phyloP scores from a whole-genome alignment of 164 flowering plant species.

The Cinnamomum chago region DNA sequence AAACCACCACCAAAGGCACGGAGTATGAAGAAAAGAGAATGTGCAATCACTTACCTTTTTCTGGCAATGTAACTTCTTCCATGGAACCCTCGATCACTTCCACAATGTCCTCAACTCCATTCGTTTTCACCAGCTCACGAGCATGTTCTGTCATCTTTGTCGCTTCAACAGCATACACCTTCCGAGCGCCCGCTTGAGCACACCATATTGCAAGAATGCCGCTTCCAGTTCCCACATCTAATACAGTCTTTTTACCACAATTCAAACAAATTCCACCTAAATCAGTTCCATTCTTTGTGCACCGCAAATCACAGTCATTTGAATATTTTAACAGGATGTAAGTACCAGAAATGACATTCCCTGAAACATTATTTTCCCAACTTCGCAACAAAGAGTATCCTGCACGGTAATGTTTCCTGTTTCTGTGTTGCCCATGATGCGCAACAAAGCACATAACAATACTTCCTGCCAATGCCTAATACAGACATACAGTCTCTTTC shows the following conservation, averaged over 20 bases:
- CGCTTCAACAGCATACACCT: slow-evolving; percentile 98
- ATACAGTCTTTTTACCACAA: slow-evolving; percentile 51
- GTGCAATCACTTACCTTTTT: slow-evolving; percentile 56
- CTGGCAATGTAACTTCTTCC: slow-evolving; percentile 82
- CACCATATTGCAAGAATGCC: slow-evolving; percentile 99
- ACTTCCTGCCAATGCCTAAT: too few relatives aligned
- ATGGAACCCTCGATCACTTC: slow-evolving; percentile 94
- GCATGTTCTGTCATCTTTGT: slow-evolving; percentile 95
- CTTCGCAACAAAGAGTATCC: not conserved
- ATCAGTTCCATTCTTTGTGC: slow-evolving; percentile 14
- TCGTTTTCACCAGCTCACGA: slow-evolving; percentile 69
- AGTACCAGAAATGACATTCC: not conserved
- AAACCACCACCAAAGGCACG: not conserved
- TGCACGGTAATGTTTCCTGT: not conserved
- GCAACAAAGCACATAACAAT: too few relatives aligned
- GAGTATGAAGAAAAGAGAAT: not conserved
- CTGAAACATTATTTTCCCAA: not conserved
- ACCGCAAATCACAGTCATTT: not conserved
- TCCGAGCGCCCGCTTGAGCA: slow-evolving; percentile 95
- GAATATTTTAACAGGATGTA: not conserved
- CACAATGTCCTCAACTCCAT: slow-evolving; percentile 60
- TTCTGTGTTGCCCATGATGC: not conserved
- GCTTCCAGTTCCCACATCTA: slow-evolving; percentile 99
- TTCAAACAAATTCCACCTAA: slow-evolving; percentile 12
- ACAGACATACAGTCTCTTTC: too few relatives aligned